Conservation (phyloP, 2,329 filamentous ascomycete species). For the Penicillium palitans region DNA sequence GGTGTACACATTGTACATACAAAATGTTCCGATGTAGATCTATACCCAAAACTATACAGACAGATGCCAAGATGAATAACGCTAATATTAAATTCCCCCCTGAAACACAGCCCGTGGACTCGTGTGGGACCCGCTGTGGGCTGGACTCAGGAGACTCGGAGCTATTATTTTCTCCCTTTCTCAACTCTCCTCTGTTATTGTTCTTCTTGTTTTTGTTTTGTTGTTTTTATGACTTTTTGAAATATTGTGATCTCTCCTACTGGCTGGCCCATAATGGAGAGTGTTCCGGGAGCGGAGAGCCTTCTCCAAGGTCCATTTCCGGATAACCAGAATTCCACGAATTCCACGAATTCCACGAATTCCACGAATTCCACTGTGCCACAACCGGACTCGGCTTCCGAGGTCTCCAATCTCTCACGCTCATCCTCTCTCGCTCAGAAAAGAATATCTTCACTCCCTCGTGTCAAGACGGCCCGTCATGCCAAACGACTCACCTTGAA, state of each 20-base stretch:
- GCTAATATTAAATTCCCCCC: background rate
- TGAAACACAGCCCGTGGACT: slow-evolving; percentile 13
- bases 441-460: slow-evolving; percentile 28
- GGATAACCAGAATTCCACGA: slow-evolving; percentile 30
- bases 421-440: slow-evolving; percentile 23
- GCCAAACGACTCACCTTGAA: slow-evolving; percentile 49
- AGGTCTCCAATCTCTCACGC: slow-evolving; percentile 5
- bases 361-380: slow-evolving; percentile 17
- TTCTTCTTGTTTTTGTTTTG: background rate
- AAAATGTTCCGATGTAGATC: background rate
- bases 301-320: slow-evolving; percentile 28
- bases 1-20: too few species aligned
- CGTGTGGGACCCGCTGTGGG: slow-evolving; percentile 12
- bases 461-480: slow-evolving; percentile 42
- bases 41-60: background rate
- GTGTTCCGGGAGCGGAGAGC: slow-evolving; percentile 33
- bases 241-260: slow-evolving; percentile 16
- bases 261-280: slow-evolving; percentile 38
- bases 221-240: slow-evolving; percentile 3
- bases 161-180: slow-evolving; percentile 8
- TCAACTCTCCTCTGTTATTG: background rate
- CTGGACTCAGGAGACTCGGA: slow-evolving; percentile 15
- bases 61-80: background rate
- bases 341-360: slow-evolving; percentile 21
- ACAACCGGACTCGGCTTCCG: slow-evolving; percentile 21